Evolutionary conservation across 2,329 filamentous ascomycete species (phyloP), one percentile per base, ranked within the genome.

Genomic region (Chrysoporthe deuterocubensis): DNA sequence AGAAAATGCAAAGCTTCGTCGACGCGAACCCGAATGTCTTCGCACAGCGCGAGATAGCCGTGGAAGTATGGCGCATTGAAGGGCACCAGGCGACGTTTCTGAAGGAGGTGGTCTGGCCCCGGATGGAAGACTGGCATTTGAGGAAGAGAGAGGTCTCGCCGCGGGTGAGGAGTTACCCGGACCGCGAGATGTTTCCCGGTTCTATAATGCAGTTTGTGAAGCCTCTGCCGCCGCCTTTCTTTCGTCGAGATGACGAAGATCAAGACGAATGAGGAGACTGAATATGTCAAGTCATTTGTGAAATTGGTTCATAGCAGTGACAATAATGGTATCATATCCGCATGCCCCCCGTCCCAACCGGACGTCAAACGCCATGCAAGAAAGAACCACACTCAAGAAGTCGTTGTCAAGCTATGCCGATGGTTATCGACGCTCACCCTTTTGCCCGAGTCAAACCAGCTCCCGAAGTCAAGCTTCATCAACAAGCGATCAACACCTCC

Each of bases 391-490:
- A 32, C 14, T 64, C 46, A 56, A 60, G 8, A 60, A 40, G 40
- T 32, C 57, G 4, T 46, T 37, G n/a, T 1, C 13, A 26, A 43
- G 21, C 26, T 14, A 16, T 56, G 43, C n/a, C 8, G 14, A 46
- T 18, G 32, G 14, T 50, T 63, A 16, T 64, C 66, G 32, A 56
- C 67, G 13, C 32, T 63, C n/a, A 66, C 68, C 73, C 50, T 16
- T 13, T 14, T 32, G 7, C 13, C 21, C 13, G 50, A 32, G 50
- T 32, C 81, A 71, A 87, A 84, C 86, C 86, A 89, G 65, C 80
- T 84, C 26, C 86, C 87, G 77, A 89, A 88, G 75, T 97, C 94
- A 73, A 97, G 81, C 82, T 97, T 97, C 93, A 97, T 97, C 76
- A 97, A 78, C 75, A 97, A 79, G 68, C 92, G 84, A 80, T 97